These are phyloP conservation scores for Heliosperma pusillum DNA, from an alignment of 148 eudicot genomes.

Conservation along the genomic window DNA sequence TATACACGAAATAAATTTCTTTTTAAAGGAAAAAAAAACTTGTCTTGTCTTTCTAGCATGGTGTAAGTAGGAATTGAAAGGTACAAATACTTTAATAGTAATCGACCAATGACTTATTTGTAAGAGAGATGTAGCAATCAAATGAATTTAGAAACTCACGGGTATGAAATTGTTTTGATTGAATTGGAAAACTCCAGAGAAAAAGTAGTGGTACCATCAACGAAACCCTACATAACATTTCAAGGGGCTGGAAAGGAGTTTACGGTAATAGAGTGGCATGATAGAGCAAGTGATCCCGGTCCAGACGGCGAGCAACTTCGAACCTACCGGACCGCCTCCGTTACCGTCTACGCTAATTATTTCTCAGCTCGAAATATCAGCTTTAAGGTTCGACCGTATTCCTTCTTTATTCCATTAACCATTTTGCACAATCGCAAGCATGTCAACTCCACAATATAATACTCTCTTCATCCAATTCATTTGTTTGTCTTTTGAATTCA, in stretches of 20 bases:
- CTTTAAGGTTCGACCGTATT: slow-evolving; percentile 56
- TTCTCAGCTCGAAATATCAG: slow-evolving; percentile 89
- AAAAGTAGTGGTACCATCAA: slow-evolving; percentile 75
- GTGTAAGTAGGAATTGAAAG: no score
- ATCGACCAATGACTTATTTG: not conserved
- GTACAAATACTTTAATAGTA: not conserved
- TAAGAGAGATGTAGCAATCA: not conserved
- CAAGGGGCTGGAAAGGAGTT: slow-evolving; percentile 76
- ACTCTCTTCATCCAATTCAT: not conserved
- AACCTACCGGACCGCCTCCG: slow-evolving; percentile 90
- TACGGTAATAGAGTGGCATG: slow-evolving; percentile 94
- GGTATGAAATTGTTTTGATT: slow-evolving; percentile 6
- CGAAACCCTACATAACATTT: slow-evolving; percentile 80
- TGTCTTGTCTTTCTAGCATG: no score
- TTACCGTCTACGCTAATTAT: slow-evolving; percentile 61
- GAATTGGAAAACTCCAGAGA: slow-evolving; percentile 44
- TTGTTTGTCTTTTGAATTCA: no score
- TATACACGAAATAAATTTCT: no score
- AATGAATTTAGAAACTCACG: not conserved
- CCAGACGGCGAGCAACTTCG: slow-evolving; percentile 87
- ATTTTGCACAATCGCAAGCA: no score
- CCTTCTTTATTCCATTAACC: no score
- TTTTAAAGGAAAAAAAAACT: no score
- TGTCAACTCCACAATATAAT: no score
- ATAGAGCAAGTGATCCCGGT: slow-evolving; percentile 74